Evolutionary conservation across 1,139 yeast genomes (phyloP), one percentile per base, ranked within the genome.

Genomic region (Kodamaea derodonti): DNA sequence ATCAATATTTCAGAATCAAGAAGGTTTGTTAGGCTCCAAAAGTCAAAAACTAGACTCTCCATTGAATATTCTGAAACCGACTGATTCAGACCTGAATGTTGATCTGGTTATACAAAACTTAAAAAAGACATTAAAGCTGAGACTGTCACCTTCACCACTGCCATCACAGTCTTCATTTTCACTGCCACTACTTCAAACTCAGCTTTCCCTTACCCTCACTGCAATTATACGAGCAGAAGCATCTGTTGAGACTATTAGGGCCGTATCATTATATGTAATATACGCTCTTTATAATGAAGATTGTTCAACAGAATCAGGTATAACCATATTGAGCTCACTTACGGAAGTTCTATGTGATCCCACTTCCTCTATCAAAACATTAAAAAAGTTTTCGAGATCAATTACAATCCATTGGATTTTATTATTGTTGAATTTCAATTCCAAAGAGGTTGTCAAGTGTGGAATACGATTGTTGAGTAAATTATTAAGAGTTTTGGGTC

Each of bases 391-490:
- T 29, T 69, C 80, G 10, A 65, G 78, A 31, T 66, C 83, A 0
- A 67, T 83, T 5, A 75, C 85, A 1, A 68, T 79, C 3, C 83
- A 81, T 50, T 80, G 88, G 83, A 60, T 80, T 2, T 54, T 84
- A n/a, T 56, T 82, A 22, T 54, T 82, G 3, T 49, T 84, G 25
- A 69, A 71, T 29, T 54, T 47, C 30, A 62, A 64, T 32, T 42
- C 60, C 2, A 60, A 65, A 4, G 56, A 59, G 10, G 72, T 75
- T 4, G 71, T 75, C 1, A 58, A 63, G 24, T 56, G 69, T 39
- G 73, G 78, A 0, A 49, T 83, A 8, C 62, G 71, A 14, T 53
- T 84, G 9, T 52, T 84, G 14, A 58, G 79, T 6, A 69, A 68
- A 34, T 54, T 79, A 6, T 57, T 84, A 14, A 56, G 63, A 20